Evolutionary conservation across 257 asterid species (phyloP), one percentile per base, ranked within the genome.

Genomic region (Voacanga thouarsii): DNA sequence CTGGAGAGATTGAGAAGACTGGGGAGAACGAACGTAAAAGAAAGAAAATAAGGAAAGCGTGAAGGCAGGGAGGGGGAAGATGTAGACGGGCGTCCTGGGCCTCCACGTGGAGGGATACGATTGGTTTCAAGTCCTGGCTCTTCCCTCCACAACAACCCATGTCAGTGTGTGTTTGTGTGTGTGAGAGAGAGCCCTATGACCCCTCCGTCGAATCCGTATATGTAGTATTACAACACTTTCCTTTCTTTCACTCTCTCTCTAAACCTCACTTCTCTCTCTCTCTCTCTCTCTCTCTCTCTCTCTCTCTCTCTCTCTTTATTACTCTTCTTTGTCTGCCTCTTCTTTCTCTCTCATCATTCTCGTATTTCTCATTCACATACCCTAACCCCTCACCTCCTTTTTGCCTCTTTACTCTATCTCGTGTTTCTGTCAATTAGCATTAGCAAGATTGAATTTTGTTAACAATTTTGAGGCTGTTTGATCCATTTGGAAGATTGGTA

Each of bases 151-250:
- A 56, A 56, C 77, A 75, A 73, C 79, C 80, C 75, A 85, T 76
- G 90, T 89, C 92, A 86, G 90, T 87, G 92, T 85, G 87, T 79
- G 88, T 78, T 67, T 77, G 79, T 82, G 80, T 81, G 83, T 72
- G 80, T 70, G 77, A 56, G 82, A 45, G 77, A 65, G 24, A 65
- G 72, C 47, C 64, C 76, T 79, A 78, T 75, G 87, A 65, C 78
- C 85, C 84, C 86, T 89, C 90, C 92, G 89, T 84, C 82, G 89
- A 88, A 83, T 85, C 89, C 97, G 86, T 85, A 90, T 87, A 82
- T 82, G 87, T 81, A 75, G 77, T 59, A 55, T 74, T 64, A 65
- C 71, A 74, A 37, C 81, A 72, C 84, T 80, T 82, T 66, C 74
- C 86, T 65, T 71, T 68, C 78, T 73, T 26, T 85, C 82, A 50